phyloP scores from a whole-genome alignment of 192 early-diverging fungal species.

The Globomyces pollinis-pini region DNA sequence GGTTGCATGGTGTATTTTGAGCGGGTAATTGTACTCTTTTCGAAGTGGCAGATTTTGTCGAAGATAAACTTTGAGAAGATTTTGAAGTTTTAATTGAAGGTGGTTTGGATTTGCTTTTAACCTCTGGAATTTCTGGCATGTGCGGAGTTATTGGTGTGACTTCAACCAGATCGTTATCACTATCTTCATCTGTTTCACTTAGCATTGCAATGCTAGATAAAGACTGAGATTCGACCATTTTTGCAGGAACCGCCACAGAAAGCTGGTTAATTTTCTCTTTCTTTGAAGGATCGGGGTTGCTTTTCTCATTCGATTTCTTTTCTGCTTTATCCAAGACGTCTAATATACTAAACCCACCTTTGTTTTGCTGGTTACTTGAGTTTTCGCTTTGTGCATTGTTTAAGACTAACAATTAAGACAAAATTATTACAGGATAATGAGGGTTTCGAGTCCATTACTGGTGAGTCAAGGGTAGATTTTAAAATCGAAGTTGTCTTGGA shows the following conservation, averaged over 20 bases:
- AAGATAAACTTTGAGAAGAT: too few relatives aligned
- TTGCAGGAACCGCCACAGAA: not conserved
- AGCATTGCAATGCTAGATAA: not conserved
- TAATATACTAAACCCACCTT: not conserved
- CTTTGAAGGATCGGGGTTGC: not conserved
- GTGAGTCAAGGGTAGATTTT: too few relatives aligned
- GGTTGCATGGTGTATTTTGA: too few relatives aligned
- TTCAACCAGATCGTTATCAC: not conserved
- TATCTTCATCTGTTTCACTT: slow-evolving; percentile 1
- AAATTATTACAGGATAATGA: too few relatives aligned
- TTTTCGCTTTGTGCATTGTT: not conserved
- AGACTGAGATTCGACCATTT: too few relatives aligned
- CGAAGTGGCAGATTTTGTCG: too few relatives aligned
- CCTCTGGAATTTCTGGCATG: too few relatives aligned
- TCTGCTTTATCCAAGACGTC: not conserved
- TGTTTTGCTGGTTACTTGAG: not conserved
- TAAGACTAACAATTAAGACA: not conserved
- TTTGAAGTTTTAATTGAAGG: not conserved
- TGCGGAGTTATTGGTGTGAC: too few relatives aligned
- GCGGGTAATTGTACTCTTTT: too few relatives aligned
- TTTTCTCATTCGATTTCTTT: too few relatives aligned
- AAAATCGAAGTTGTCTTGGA: slow-evolving; percentile 1
- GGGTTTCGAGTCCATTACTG: too few relatives aligned
- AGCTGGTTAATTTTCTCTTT: not conserved
- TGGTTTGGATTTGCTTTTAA: not conserved